Percentiles rank a stretch among this genome's conserved stretches.
phyloP scores from a whole-genome alignment of 2,329 filamentous ascomycete genomes.

The Teratosphaeriaceae sp. region DNA sequence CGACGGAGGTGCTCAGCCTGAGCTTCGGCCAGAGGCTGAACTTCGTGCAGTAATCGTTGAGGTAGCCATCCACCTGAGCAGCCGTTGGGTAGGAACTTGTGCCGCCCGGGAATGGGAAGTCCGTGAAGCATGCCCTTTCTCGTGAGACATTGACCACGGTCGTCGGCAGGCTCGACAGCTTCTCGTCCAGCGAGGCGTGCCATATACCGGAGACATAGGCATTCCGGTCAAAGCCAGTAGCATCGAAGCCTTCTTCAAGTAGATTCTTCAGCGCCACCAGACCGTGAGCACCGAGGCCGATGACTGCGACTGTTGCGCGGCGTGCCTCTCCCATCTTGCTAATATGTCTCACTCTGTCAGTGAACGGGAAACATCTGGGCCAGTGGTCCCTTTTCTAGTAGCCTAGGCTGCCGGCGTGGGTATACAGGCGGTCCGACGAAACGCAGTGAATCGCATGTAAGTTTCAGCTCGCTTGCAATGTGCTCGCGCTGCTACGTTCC shows the following conservation, averaged over 20 bases:
- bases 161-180: background rate
- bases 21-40: constrained; percentile 1
- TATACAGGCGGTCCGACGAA: too few species aligned
- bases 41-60: constrained; percentile 1
- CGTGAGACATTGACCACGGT: constrained; percentile 2
- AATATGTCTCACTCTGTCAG: too few species aligned
- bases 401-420: too few species aligned
- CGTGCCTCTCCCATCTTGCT: background rate
- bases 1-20: background rate
- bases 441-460: too few species aligned
- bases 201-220: background rate
- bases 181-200: background rate
- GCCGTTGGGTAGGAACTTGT: constrained; percentile 4
- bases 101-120: constrained; percentile 2
- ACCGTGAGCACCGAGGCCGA: background rate
- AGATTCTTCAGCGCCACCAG: background rate
- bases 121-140: constrained; percentile 2
- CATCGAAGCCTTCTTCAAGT: constrained; percentile 1
- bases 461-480: too few species aligned
- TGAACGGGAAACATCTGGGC: too few species aligned
- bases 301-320: background rate
- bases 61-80: background rate
- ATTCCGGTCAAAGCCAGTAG: constrained; percentile 1
- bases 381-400: too few species aligned
- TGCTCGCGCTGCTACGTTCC: too few species aligned